phyloP scores from a whole-genome alignment of 108 stramenopile species.

The Cylindrotheca fusiformis region DNA sequence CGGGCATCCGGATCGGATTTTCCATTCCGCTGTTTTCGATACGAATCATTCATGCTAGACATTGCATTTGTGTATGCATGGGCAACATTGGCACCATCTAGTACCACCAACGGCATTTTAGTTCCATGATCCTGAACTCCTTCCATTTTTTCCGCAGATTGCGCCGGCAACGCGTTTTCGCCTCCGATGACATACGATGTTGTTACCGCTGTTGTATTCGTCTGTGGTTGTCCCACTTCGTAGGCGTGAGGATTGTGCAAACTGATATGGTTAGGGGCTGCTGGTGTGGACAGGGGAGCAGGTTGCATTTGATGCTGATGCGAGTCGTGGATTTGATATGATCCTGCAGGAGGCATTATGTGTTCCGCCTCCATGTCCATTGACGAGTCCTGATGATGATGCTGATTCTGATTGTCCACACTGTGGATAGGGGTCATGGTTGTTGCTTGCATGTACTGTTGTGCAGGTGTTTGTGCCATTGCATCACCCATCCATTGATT shows the following conservation, averaged over 20 bases:
- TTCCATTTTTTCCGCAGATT: constrained; percentile 50
- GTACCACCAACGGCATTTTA: constrained; percentile 68
- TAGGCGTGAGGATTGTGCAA: background rate
- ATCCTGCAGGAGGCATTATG: too few species aligned
- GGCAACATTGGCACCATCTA: constrained; percentile 85
- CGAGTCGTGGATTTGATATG: too few species aligned
- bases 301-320: too few species aligned
- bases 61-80: constrained; percentile 71
- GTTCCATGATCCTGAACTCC: constrained; percentile 42
- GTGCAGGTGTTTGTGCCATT: too few species aligned
- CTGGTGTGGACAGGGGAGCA: too few species aligned
- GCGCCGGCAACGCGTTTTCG: background rate
- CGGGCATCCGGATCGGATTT: constrained; percentile 49
- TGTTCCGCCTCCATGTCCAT: too few species aligned
- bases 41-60: constrained; percentile 19
- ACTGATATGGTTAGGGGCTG: background rate
- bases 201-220: background rate
- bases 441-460: too few species aligned
- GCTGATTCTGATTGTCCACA: too few species aligned
- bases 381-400: too few species aligned
- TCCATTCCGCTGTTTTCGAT: background rate
- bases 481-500: too few species aligned
- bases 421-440: too few species aligned
- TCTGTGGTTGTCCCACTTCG: too few species aligned
- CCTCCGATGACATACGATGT: constrained; percentile 7